Evolutionary conservation across 345 rosid genomes (phyloP).

Genomic region (Geranium brycei): DNA sequence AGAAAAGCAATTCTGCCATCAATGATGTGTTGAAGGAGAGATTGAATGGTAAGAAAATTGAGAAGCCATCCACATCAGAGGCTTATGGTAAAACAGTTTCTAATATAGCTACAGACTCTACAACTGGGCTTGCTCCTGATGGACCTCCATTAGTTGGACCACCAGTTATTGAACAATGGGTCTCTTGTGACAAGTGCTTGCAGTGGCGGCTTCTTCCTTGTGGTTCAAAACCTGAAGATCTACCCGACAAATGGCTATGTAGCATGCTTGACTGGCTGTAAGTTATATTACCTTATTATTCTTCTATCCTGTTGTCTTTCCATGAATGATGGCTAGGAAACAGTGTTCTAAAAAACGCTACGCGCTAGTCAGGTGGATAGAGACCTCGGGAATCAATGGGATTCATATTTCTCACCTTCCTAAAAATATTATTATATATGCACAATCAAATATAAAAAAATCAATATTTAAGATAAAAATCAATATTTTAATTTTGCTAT

Average conservation of each 20-base stretch:
- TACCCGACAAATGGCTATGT: conserved; percentile 65
- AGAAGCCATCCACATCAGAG: conserved; percentile 23
- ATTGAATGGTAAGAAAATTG: conserved; percentile 22
- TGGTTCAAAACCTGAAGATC: conserved; percentile 33
- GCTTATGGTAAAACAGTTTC: conserved; percentile 14
- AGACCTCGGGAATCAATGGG: too few species aligned
- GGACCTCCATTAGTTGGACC: conserved; percentile 37
- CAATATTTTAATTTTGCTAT: too few species aligned
- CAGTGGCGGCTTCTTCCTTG: conserved; percentile 58
- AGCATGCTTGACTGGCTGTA: conserved; percentile 78
- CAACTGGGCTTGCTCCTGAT: conserved; percentile 29
- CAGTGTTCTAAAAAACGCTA: too few species aligned
- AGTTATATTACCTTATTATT: conserved; percentile 18
- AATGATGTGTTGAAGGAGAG: conserved; percentile 30
- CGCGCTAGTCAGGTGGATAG: too few species aligned
- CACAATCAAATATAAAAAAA: too few species aligned
- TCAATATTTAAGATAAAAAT: too few species aligned
- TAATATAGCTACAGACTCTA: conserved; percentile 22
- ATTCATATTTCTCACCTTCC: too few species aligned
- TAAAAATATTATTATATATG: too few species aligned
- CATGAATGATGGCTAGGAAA: neutral
- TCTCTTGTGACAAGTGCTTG: conserved; percentile 44
- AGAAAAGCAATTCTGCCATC: conserved; percentile 22
- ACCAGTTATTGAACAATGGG: conserved; percentile 49
- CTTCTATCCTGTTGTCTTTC: neutral